These are phyloP conservation scores for Saccharomycopsis fermentans DNA, from an alignment of 805 yeast genomes.

Conservation along the genomic window DNA sequence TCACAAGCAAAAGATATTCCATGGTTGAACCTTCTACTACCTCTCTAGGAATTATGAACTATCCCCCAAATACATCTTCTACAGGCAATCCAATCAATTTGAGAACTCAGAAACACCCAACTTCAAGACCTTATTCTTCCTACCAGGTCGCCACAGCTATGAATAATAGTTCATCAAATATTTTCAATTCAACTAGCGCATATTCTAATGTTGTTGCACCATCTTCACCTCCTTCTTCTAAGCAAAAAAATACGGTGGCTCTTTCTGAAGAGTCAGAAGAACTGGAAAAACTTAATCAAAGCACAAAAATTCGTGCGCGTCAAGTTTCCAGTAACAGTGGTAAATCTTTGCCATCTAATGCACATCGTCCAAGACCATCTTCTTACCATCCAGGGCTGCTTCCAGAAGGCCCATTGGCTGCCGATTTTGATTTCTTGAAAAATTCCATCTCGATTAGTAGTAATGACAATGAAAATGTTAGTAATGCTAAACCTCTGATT, in stretches of 20 bases:
- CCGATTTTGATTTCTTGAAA: slow-evolving; percentile 20
- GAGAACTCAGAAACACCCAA: not conserved
- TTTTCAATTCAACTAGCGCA: not conserved
- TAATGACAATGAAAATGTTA: slow-evolving; percentile 22
- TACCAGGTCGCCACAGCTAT: slow-evolving; percentile 7
- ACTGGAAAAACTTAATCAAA: slow-evolving; percentile 21
- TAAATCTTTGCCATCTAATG: slow-evolving; percentile 32
- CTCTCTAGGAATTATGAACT: slow-evolving; percentile 12
- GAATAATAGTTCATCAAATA: not conserved
- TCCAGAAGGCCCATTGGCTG: slow-evolving; percentile 20
- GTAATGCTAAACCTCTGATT: not conserved
- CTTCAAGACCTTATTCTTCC: slow-evolving; percentile 10
- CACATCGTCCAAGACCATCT: slow-evolving; percentile 69
- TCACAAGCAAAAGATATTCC: slow-evolving; percentile 8
- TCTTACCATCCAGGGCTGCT: slow-evolving; percentile 65
- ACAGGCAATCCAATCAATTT: not conserved
- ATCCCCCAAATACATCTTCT: slow-evolving; percentile 7
- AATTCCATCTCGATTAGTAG: slow-evolving; percentile 16
- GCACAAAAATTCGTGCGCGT: slow-evolving; percentile 56
- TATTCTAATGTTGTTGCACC: slow-evolving; percentile 3
- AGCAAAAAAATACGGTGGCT: slow-evolving; percentile 7
- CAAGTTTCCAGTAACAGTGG: slow-evolving; percentile 51
- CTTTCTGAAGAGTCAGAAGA: slow-evolving; percentile 13
- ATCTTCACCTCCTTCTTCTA: slow-evolving; percentile 8
- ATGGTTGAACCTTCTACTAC: slow-evolving; percentile 17